Evolutionary conservation across 805 yeast genomes (phyloP).

Genomic region (Saturnispora dispora): DNA sequence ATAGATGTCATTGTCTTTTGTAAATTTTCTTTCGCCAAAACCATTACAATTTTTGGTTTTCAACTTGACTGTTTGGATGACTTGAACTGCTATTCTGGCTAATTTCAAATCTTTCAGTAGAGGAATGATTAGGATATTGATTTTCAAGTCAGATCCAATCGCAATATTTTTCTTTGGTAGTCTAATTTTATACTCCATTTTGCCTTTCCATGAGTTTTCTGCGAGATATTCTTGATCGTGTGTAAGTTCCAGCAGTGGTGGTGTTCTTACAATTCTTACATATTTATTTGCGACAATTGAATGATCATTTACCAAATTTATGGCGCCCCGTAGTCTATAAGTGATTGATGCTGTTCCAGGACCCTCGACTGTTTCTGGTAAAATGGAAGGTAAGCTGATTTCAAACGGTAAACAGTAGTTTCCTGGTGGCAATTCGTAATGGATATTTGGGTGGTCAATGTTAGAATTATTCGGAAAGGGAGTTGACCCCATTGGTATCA

Average conservation of each 20-base stretch:
- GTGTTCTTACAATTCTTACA: slow-evolving; percentile 36
- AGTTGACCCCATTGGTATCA: slow-evolving; percentile 20
- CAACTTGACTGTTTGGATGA: slow-evolving; percentile 26
- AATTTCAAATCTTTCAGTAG: slow-evolving; percentile 36
- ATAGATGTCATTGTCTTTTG: slow-evolving; percentile 24
- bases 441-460: slow-evolving; percentile 4
- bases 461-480: slow-evolving; percentile 26
- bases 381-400: slow-evolving; percentile 35
- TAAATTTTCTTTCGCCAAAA: slow-evolving; percentile 17
- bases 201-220: slow-evolving; percentile 44
- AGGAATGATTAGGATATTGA: slow-evolving; percentile 38
- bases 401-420: slow-evolving; percentile 44
- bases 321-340: slow-evolving; percentile 30
- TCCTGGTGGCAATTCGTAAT: slow-evolving; percentile 39
- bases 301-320: slow-evolving; percentile 7
- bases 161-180: slow-evolving; percentile 38
- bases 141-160: slow-evolving; percentile 35
- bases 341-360: slow-evolving; percentile 33
- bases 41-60: slow-evolving; percentile 16
- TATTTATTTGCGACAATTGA: slow-evolving; percentile 22
- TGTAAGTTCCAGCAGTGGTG: slow-evolving; percentile 32
- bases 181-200: slow-evolving; percentile 40
- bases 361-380: slow-evolving; percentile 45
- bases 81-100: slow-evolving; percentile 27
- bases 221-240: slow-evolving; percentile 37